Base-by-base conservation (phyloP, 2,329 filamentous ascomycete species). In the Scedosporium apiospermum region DNA sequence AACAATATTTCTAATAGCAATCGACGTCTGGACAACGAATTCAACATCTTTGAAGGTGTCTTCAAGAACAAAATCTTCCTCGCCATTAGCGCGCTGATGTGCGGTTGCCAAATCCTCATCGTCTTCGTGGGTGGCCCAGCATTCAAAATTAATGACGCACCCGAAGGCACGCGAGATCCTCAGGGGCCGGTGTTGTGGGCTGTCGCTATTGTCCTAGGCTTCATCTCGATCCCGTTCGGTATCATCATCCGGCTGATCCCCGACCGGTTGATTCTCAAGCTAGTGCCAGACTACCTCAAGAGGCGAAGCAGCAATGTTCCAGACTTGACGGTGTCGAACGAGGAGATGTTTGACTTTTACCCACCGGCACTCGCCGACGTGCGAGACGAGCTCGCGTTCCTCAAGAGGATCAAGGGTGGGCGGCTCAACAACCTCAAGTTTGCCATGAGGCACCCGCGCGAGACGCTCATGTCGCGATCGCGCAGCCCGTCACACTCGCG, bases 31-130 rank as follows among this genome's bases (percentile, higher is more conserved):
- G 93, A 98, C 74, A 98, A 98, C 76, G 84, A 87, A 62, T 93
- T 96, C 81, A 98, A 98, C 76, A 92, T 98, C 65, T 93, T 98
- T 65, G 93, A 97, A 72, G 91, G 91, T 62, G 83, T 98, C 64
- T 82, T 82, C 27, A 84, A 84, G 71, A 98, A 98, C 74, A 89
- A 82, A 77, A 96, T 96, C 81, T 98, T 98, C 78, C 83, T 96
- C 44, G 83, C 77, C 46, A 97, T 98, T 74, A 92, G 92, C 76
- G 71, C 81, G 64, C 81, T 96, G 73, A 97, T 98, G 89, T 86
- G 93, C 67, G 93, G 86, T 66, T 91, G 90, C 23, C 93, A 98
- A 72, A 79, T 95, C 27, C 82, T 97, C 74, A 98, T 98, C 72
- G 84, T 97, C 69, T 95, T 90, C 69, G 84, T 96, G 60, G 93